These are phyloP conservation scores for Arthrobotrys megalospora DNA, from an alignment of 2,329 filamentous ascomycete genomes.

Conservation along the genomic window DNA sequence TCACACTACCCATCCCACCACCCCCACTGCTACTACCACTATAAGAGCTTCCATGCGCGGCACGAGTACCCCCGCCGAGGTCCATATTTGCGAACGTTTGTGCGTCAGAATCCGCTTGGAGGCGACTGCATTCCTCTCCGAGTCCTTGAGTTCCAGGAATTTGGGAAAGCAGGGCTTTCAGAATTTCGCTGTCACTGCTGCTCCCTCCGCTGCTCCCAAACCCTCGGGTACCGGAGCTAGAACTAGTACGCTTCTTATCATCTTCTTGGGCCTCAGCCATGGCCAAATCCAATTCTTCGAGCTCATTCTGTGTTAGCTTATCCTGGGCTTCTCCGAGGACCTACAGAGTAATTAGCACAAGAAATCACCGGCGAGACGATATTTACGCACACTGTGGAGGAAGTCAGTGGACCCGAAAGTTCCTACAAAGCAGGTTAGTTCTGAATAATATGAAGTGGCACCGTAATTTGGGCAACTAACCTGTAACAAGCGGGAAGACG, in stretches of 20 bases:
- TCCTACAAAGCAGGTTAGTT: constrained; percentile 63
- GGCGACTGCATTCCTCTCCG: constrained; percentile 80
- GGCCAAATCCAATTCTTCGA: constrained; percentile 83
- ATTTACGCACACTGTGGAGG: constrained; percentile 75
- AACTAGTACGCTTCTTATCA: constrained; percentile 65
- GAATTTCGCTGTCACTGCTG: constrained; percentile 73
- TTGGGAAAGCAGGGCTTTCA: constrained; percentile 84
- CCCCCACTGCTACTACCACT: neutral
- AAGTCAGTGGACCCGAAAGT: constrained; percentile 87
- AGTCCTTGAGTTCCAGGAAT: constrained; percentile 82
- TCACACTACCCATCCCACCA: constrained; percentile 10
- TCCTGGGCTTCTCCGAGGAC: constrained; percentile 80
- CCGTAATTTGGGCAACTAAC: constrained; percentile 70
- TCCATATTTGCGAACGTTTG: constrained; percentile 82
- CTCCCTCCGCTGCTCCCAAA: constrained; percentile 46
- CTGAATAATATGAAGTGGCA: constrained; percentile 70
- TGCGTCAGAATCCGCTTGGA: constrained; percentile 80
- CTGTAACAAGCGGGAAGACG: constrained; percentile 82
- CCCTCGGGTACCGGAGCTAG: constrained; percentile 31
- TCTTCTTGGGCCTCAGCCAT: constrained; percentile 77
- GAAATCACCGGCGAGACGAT: no score
- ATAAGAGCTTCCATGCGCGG: constrained; percentile 29
- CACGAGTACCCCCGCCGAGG: constrained; percentile 68
- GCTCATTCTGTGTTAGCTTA: constrained; percentile 86
- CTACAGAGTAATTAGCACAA: constrained; percentile 7